phyloP scores from a whole-genome alignment of 1,284 basidiomycete genomes.

The Boletus calvinii region DNA sequence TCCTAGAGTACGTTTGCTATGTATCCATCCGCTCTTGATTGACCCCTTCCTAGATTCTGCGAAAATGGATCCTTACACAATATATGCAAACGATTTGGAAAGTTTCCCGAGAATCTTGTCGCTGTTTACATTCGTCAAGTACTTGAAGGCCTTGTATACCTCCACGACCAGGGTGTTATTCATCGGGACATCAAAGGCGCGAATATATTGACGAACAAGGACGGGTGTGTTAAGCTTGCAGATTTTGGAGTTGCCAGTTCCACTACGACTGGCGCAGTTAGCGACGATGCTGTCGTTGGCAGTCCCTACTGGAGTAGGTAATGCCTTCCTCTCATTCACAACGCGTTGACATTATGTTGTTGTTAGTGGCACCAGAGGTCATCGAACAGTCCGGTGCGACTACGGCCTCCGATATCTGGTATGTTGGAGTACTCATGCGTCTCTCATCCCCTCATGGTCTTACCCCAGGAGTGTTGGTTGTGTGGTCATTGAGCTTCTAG shows the following conservation, averaged over 20 bases:
- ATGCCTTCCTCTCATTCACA: constrained; percentile 15
- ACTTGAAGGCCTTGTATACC: constrained; percentile 88
- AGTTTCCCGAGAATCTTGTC: constrained; percentile 95
- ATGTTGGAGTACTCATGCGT: constrained; percentile 20
- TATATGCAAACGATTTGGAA: constrained; percentile 95
- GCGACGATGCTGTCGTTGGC: constrained; percentile 89
- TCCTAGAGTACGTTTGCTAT: constrained; percentile 68
- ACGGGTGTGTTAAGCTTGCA: constrained; percentile 93
- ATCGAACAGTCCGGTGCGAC: constrained; percentile 97
- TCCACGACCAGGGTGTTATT: constrained; percentile 97
- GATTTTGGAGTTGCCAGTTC: constrained; percentile 90
- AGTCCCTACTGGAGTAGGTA: constrained; percentile 95
- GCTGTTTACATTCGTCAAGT: constrained; percentile 96
- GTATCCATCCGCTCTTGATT: constrained; percentile 6
- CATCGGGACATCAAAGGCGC: constrained; percentile 99
- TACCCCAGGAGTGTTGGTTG: constrained; percentile 83
- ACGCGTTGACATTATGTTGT: constrained; percentile 19
- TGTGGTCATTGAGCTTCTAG: constrained; percentile 93
- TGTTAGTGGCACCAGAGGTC: constrained; percentile 91
- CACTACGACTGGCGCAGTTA: constrained; percentile 66
- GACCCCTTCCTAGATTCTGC: constrained; percentile 66
- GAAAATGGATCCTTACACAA: constrained; percentile 96
- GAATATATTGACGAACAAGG: constrained; percentile 97
- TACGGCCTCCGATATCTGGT: constrained; percentile 97
- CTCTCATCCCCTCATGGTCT: constrained; percentile 13